Base-by-base conservation (phyloP, 2,329 filamentous ascomycete genomes). In the Botryotinia narcissicola region DNA sequence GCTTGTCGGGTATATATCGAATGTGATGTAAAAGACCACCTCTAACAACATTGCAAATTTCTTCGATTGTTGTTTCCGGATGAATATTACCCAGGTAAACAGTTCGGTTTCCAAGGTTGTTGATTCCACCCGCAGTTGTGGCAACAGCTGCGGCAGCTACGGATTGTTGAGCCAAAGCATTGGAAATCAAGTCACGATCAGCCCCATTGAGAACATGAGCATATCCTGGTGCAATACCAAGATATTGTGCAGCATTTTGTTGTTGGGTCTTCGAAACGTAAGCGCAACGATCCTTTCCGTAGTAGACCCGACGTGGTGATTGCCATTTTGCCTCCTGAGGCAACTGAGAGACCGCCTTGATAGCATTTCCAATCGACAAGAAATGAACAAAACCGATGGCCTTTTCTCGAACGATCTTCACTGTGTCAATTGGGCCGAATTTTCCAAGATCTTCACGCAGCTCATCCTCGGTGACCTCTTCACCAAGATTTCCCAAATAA, bases 231-330 rank as follows among this genome's bases (percentile, higher is more conserved):
- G 96, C 94, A 80, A 99, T 99, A 72, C 96, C 96, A 37, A 99
- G 88, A 82, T 98, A 99, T 84, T 99, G 96, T 48, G 96, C 96
- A 12, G 96, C 96, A 80, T 99, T 99, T 84, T 99, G 96, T 85
- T 99, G 96, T 84, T 99, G 96, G 0, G 96, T 99, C 88, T 99
- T 99, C 74, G 96, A 99, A 70, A 99, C 95, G 80, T 99, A 99
- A 29, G 96, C 96, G 81, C 96, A 99, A 75, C 96, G 90, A 82
- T 99, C 96, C 86, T 99, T 99, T 83, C 96, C 96, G 80, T 99
- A 99, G 87, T 97, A 98, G 18, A 99, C 96, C 71, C 96, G 93
- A 77, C 94, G 93, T 70, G 96, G 96, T 14, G 94, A 89, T 83
- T 98, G 95, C 96, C 96, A 99, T 84, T 97, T 98, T 54, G 93